phyloP scores from a whole-genome alignment of 2,329 filamentous ascomycete species.

The Lachnellula hyalina region DNA sequence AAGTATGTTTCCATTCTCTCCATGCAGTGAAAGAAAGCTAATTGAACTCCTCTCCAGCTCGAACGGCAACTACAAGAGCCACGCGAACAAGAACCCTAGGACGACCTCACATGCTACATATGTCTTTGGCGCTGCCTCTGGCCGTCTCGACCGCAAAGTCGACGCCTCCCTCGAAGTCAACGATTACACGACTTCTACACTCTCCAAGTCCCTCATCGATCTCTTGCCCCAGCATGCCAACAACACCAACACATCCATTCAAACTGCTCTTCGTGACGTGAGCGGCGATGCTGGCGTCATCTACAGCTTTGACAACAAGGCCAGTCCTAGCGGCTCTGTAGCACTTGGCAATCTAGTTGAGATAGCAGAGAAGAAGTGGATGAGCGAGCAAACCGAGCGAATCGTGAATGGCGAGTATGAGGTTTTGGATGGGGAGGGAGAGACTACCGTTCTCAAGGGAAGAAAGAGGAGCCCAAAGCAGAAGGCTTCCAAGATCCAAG shows the following conservation, averaged over 20 bases:
- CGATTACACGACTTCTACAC: slow-evolving; percentile 14
- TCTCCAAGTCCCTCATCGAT: slow-evolving; percentile 29
- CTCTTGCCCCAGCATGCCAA: slow-evolving; percentile 27
- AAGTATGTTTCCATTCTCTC: slow-evolving; percentile 9
- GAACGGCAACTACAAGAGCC: slow-evolving; percentile 13
- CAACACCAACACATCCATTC: slow-evolving; percentile 20
- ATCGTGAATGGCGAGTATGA: slow-evolving; percentile 31
- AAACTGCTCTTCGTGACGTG: slow-evolving; percentile 14
- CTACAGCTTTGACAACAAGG: slow-evolving; percentile 29
- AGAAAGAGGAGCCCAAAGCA: slow-evolving; percentile 29
- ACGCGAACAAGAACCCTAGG: slow-evolving; percentile 22
- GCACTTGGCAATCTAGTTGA: slow-evolving; percentile 29
- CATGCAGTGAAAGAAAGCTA: neutral
- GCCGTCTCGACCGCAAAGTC: slow-evolving; percentile 19
- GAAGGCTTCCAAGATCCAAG: slow-evolving; percentile 16
- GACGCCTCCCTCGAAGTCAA: slow-evolving; percentile 21
- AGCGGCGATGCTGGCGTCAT: slow-evolving; percentile 19
- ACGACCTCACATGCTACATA: slow-evolving; percentile 7
- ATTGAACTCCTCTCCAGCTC: neutral
- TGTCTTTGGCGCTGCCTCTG: neutral
- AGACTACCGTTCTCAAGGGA: slow-evolving; percentile 22
- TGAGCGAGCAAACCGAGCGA: slow-evolving; percentile 28
- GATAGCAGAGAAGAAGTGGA: slow-evolving; percentile 29
- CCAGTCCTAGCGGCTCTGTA: slow-evolving; percentile 21
- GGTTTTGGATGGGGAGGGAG: slow-evolving; percentile 30